Evolutionary conservation across 2,329 filamentous ascomycete genomes (phyloP).

Genomic region (Fusarium multiceps): DNA sequence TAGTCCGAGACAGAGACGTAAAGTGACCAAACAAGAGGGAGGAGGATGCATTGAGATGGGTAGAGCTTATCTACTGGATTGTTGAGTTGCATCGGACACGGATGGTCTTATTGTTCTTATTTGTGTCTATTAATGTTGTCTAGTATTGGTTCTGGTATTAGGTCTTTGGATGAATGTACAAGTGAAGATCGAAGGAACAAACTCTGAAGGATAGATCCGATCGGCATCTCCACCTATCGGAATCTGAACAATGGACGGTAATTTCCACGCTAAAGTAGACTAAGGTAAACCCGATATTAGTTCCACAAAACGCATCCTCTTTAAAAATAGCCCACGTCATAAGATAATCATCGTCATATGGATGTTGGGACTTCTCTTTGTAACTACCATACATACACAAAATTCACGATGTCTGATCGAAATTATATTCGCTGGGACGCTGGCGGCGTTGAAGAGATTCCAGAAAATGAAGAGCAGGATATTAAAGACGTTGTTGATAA

Average conservation of each 20-base stretch:
- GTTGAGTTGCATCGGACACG: fast-evolving
- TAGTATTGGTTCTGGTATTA: too few species aligned
- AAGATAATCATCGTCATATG: background rate
- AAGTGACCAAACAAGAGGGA: background rate
- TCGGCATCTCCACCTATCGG: slow-evolving; percentile 1
- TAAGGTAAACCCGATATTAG: background rate
- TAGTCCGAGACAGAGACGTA: background rate
- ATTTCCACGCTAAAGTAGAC: background rate
- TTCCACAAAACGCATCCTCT: fast-evolving
- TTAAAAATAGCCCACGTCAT: background rate
- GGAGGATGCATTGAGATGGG: too few species aligned
- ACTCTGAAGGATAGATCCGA: background rate
- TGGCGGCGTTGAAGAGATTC: background rate
- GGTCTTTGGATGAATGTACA: too few species aligned
- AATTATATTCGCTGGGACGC: slow-evolving; percentile 2
- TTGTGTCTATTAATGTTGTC: fast-evolving
- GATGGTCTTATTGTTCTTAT: too few species aligned
- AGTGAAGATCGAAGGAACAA: too few species aligned
- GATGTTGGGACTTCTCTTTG: too few species aligned
- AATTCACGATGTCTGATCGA: background rate
- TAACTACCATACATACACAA: too few species aligned
- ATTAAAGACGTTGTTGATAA: background rate
- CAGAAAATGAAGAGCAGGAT: background rate
- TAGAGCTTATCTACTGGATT: too few species aligned
- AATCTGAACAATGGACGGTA: background rate